Percentiles rank a stretch among this genome's conserved stretches.
Conservation (phyloP, 1,284 basidiomycete genomes). For the Sparassis latifolia region DNA sequence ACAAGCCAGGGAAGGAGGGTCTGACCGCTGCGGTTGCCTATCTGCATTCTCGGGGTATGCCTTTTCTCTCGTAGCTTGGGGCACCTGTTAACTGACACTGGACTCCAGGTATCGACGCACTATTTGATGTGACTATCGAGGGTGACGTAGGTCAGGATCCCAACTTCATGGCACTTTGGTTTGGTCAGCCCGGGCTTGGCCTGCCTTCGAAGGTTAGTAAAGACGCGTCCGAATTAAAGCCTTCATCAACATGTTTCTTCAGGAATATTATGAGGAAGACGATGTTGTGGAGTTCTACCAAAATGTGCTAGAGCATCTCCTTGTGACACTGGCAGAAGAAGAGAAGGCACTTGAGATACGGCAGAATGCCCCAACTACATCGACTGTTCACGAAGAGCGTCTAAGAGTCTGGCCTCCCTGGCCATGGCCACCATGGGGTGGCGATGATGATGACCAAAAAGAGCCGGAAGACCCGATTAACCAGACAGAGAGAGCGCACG, state of each 20-base stretch:
- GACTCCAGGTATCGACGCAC: slow-evolving; percentile 58
- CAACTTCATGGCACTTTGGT: slow-evolving; percentile 80
- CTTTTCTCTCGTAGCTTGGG: not conserved
- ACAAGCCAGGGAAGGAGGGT: slow-evolving; percentile 32
- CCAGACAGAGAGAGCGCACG: slow-evolving; percentile 41
- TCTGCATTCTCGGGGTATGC: slow-evolving; percentile 77
- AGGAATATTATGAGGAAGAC: slow-evolving; percentile 90
- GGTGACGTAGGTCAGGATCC: slow-evolving; percentile 91
- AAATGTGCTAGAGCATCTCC: slow-evolving; percentile 61
- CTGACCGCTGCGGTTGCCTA: slow-evolving; percentile 82
- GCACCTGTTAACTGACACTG: not conserved
- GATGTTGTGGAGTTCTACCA: slow-evolving; percentile 67
- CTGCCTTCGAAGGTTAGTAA: slow-evolving; percentile 76
- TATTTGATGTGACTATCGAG: slow-evolving; percentile 79
- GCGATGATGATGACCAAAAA: slow-evolving; percentile 47
- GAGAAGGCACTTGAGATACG: slow-evolving; percentile 25
- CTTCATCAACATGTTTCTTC: not conserved
- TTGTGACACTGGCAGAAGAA: slow-evolving; percentile 56
- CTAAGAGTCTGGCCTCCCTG: slow-evolving; percentile 71
- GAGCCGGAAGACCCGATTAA: slow-evolving; percentile 36
- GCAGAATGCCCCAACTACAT: not conserved
- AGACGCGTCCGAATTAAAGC: not conserved
- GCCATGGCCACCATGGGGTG: slow-evolving; percentile 83
- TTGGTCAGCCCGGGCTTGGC: slow-evolving; percentile 79
- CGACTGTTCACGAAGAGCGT: slow-evolving; percentile 51